Evolutionary conservation across 345 rosid genomes (phyloP).

Genomic region (Chamaenerion angustifolium): DNA sequence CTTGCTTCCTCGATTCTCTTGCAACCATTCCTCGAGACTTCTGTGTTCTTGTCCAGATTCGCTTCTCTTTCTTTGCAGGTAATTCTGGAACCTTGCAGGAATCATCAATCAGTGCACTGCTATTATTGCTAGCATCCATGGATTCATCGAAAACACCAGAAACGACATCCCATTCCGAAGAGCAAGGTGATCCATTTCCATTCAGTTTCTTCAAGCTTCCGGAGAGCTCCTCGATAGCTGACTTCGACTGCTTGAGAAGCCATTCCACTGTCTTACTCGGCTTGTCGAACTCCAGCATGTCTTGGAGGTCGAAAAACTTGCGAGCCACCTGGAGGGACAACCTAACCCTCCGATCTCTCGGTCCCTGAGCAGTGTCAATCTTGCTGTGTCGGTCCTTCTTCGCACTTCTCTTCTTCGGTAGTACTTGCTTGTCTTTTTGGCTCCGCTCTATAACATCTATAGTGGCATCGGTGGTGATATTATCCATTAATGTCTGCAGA

Average conservation of each 20-base stretch:
- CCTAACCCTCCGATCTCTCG: constrained; percentile 76
- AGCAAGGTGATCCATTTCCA: constrained; percentile 18
- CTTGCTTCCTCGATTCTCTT: constrained; percentile 3
- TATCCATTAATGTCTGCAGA: constrained; percentile 6
- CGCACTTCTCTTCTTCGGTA: constrained; percentile 25
- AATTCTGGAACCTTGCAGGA: constrained; percentile 7
- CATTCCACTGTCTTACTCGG: constrained; percentile 80
- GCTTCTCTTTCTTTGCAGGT: constrained; percentile 10
- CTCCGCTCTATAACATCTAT: constrained; percentile 1
- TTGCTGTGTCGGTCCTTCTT: constrained; percentile 82
- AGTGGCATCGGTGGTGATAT: not conserved
- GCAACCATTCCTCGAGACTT: not conserved
- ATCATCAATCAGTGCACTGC: not conserved
- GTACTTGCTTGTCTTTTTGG: constrained; percentile 6
- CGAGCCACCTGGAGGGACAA: constrained; percentile 63
- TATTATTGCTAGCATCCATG: not conserved
- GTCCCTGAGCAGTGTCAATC: constrained; percentile 68
- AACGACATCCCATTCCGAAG: constrained; percentile 32
- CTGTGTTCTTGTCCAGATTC: not conserved
- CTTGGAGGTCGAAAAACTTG: constrained; percentile 66
- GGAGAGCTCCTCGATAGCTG: constrained; percentile 41
- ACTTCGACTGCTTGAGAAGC: constrained; percentile 47
- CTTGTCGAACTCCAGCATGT: constrained; percentile 65
- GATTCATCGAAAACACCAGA: constrained; percentile 16
- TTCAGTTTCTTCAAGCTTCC: constrained; percentile 2